Evolutionary conservation across 1,284 basidiomycete genomes (phyloP), one percentile per base, ranked within the genome.

Genomic region (Cryptococcus hybrid): DNA sequence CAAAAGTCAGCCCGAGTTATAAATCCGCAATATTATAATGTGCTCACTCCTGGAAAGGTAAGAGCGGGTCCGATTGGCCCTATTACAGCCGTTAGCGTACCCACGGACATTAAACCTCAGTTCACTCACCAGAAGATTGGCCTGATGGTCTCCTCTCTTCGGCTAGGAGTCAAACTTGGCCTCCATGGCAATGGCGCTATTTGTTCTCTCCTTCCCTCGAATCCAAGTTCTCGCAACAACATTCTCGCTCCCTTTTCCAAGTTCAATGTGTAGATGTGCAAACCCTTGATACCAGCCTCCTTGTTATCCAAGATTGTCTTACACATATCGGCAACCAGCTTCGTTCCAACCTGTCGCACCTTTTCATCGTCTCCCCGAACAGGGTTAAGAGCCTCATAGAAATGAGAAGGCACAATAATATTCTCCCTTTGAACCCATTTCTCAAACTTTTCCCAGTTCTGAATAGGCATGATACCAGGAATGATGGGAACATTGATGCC

Each of bases 241-340:
- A 94, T 88, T 68, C 90, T 89, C 9, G 93, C 92, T 18, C 89
- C 95, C 78, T 89, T 96, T 79, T 98, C 96, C 52, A 99, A 81
- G 76, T 99, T 99, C 86, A 99, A 89, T 57, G 95, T 99, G 80
- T 98, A 99, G 73, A 99, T 90, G 77, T 99, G 95, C 61, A 97
- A 79, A 5, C 90, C 91, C 47, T 84, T 85, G 68, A 94, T 89
- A 8, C 87, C 94, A 40, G 92, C 83, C 56, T 86, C 83, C 43
- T 87, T 86, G 57, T 73, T 74, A n/a, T 81, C 79, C 58, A 95
- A 80, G 64, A 95, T 92, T 59, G 82, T 82, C 56, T 86, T 82
- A 72, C 91, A 94, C 87, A 94, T 89, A 13, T 92, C 90, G 18
- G 88, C 88, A 18, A 95, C 90, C 34, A 94, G 82, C 75, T 86